Base-by-base conservation (phyloP, 306 rosid species). In the Cicer chorassanicum region DNA sequence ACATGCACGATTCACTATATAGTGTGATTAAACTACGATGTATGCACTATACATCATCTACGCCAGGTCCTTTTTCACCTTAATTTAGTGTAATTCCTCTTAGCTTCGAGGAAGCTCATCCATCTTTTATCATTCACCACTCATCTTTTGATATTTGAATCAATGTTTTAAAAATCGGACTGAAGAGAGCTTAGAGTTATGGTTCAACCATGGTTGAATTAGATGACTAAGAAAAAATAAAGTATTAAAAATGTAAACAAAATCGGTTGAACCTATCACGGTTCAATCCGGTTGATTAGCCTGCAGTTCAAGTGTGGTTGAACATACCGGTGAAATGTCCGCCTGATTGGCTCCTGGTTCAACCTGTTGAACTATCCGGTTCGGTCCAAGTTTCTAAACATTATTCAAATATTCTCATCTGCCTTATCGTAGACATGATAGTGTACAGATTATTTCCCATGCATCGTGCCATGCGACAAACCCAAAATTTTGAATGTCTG, bases 331-430 rank as follows among this genome's bases (percentile, higher is more conserved):
- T 15, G 6, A 46, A 45, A 29, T 29, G 34, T 29, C 34, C 34
- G 0, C 4, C 51, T 46, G 14, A 14, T 7, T 4, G 14, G 5
- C 10, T 46, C 14, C 1, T 12, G 14, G 51, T 46, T 46, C 51
- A 46, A 46, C 51, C 51, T 8, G 46, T 43, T 43, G 46, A 46
- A 12, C 4, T 46, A 6, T 11, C 51, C 6, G 6, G 4, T 46
- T 11, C 6, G 14, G 6, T 46, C 6, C 51, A 4, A 14, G 1
- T 12, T 46, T 11, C 6, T 11, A 46, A 46, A 43, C 6, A 3
- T 65, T 43, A 70, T 29, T 54, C 18, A 70, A 48, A 10, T 43
- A 63, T 64, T 54, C 45, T 64, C 40, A 10, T 78, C 34, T 43
- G 12, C 61, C 13, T 15, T 34, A 49, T 55, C 54, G 66, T 54